These are phyloP conservation scores for Torrubiella hemipterigena DNA, from an alignment of 2,329 filamentous ascomycete genomes.

Conservation along the genomic window DNA sequence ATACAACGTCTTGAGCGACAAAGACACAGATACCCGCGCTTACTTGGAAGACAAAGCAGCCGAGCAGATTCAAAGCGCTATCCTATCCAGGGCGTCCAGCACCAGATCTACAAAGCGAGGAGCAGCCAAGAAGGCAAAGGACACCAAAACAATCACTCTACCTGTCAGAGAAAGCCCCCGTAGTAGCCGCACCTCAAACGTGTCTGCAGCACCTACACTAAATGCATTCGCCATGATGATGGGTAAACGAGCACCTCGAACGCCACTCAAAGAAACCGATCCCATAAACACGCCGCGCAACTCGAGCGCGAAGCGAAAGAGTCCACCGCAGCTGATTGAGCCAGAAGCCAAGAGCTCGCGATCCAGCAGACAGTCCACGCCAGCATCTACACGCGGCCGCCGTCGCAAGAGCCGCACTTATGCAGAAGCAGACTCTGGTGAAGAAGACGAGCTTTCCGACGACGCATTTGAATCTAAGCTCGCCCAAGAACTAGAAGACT, in stretches of 20 bases:
- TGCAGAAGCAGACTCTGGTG: conserved; percentile 44
- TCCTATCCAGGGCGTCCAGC: conserved; percentile 18
- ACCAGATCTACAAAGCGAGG: conserved; percentile 11
- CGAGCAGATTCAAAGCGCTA: conserved; percentile 40
- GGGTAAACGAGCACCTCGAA: conserved; percentile 22
- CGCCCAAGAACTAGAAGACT: conserved; percentile 44
- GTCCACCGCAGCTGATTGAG: conserved; percentile 15
- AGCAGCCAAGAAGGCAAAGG: conserved; percentile 5
- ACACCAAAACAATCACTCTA: conserved; percentile 13
- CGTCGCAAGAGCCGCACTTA: conserved; percentile 36
- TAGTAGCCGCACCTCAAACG: conserved; percentile 14
- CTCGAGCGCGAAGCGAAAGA: conserved; percentile 19
- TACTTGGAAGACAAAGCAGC: conserved; percentile 74
- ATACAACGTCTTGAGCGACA: conserved; percentile 56
- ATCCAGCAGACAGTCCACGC: conserved; percentile 65
- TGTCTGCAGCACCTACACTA: conserved; percentile 7
- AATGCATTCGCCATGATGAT: conserved; percentile 46
- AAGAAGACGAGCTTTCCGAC: conserved; percentile 59
- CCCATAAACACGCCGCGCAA: conserved; percentile 10
- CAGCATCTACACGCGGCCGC: conserved; percentile 41
- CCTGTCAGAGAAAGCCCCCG: conserved; percentile 24
- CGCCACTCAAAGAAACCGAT: conserved; percentile 12
- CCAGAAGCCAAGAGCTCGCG: conserved; percentile 56
- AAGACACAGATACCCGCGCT: conserved; percentile 48
- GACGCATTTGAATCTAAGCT: conserved; percentile 73